Percentiles rank a stretch among this genome's conserved stretches.
phyloP scores from a whole-genome alignment of 305 asterid species.

The Solanum aculeatissimum region DNA sequence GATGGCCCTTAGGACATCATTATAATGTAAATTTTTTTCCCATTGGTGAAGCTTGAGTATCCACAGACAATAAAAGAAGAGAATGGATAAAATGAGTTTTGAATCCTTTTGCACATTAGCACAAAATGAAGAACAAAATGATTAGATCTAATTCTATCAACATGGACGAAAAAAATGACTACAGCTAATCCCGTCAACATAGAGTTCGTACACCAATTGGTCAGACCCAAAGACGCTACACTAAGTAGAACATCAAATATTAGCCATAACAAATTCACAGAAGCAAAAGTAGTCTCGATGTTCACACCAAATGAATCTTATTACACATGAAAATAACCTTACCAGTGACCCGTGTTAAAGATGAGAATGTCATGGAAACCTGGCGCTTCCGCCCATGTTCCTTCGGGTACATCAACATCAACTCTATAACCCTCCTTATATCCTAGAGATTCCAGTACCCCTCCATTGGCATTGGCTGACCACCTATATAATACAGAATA shows the following conservation, averaged over 20 bases:
- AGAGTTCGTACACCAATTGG: not conserved
- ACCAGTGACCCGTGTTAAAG: slow-evolving; percentile 96
- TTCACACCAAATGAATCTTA: not conserved
- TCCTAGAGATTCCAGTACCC: slow-evolving; percentile 79
- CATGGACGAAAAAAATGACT: not conserved
- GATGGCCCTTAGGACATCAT: not conserved
- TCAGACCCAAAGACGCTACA: not conserved
- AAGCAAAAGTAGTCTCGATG: not conserved
- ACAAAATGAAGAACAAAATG: not conserved
- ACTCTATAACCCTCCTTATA: slow-evolving; percentile 80
- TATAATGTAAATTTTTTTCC: not conserved
- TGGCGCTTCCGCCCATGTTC: slow-evolving; percentile 80
- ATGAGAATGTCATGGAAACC: slow-evolving; percentile 69
- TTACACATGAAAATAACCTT: slow-evolving; percentile 5
- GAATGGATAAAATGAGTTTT: not conserved
- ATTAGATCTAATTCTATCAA: not conserved
- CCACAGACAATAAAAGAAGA: not conserved
- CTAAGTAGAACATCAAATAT: not conserved
- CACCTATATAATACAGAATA: slow-evolving; percentile 32
- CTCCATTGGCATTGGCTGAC: slow-evolving; percentile 50
- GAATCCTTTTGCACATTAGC: not conserved
- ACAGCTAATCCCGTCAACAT: not conserved
- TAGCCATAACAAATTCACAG: not conserved
- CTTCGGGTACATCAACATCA: slow-evolving; percentile 91
- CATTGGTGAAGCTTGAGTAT: not conserved